A percentile compares a stretch with the other conserved stretches of the same genome.
Conservation (phyloP, 176 grass and related monocot genomes). For the Triticum monococcum region DNA sequence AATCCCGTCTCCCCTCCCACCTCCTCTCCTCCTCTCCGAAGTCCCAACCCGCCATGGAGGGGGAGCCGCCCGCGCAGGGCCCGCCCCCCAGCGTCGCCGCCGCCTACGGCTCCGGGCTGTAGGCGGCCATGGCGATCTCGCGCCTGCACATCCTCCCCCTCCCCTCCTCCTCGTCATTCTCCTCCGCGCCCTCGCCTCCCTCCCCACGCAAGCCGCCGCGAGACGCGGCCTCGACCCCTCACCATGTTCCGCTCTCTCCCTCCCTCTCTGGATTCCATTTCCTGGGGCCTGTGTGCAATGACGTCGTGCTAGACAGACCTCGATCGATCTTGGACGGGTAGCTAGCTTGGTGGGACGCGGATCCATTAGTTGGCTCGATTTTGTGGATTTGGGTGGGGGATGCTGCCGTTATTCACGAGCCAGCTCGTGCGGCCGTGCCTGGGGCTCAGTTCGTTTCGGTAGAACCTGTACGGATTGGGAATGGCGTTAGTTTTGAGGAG, state of each 20-base stretch:
- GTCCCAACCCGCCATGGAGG: too few relatives aligned
- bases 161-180: background rate
- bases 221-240: conserved; percentile 3
- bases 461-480: background rate
- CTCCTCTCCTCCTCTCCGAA: too few relatives aligned
- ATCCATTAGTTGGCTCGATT: background rate
- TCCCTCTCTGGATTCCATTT: too few relatives aligned
- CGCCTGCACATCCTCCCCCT: too few relatives aligned
- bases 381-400: background rate
- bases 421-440: background rate
- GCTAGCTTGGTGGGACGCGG: background rate
- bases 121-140: too few relatives aligned
- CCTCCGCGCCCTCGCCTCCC: conserved; percentile 23
- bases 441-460: background rate
- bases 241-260: conserved; percentile 6
- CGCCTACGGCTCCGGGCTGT: too few relatives aligned
- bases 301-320: background rate
- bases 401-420: background rate
- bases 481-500: too few relatives aligned
- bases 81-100: too few relatives aligned
- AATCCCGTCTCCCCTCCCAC: too few relatives aligned
- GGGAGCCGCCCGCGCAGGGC: too few relatives aligned
- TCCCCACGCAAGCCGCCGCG: conserved; percentile 6
- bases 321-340: background rate
- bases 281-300: background rate